These are phyloP conservation scores for Exophiala phaeomuriformis DNA, from an alignment of 2,329 filamentous ascomycete genomes.

Conservation along the genomic window DNA sequence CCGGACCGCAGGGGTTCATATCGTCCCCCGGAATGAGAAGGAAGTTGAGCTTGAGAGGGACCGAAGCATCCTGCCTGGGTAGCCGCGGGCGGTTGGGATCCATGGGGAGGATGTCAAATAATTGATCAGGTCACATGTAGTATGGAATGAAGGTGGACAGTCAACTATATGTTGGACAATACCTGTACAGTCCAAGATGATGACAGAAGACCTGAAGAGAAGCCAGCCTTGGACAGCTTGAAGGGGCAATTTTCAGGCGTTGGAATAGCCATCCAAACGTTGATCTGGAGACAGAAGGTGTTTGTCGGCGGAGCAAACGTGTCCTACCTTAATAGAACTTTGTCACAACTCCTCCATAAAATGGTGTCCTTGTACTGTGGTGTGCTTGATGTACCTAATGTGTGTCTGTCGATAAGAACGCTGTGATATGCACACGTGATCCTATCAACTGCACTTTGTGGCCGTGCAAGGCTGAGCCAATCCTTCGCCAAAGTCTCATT, in stretches of 20 bases:
- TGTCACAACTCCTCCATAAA: background rate
- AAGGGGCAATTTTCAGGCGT: too few species aligned
- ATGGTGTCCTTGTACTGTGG: background rate
- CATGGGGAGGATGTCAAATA: background rate
- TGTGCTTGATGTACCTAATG: background rate
- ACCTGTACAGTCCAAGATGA: too few species aligned
- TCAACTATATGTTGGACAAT: too few species aligned
- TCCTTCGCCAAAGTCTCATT: too few species aligned
- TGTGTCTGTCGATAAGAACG: background rate
- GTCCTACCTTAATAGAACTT: too few species aligned
- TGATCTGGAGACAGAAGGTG: too few species aligned
- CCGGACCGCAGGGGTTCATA: constrained; percentile 21
- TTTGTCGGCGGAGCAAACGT: too few species aligned
- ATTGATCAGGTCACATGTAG: too few species aligned
- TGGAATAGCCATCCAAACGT: too few species aligned
- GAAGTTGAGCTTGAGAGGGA: constrained; percentile 6
- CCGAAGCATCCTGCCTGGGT: background rate
- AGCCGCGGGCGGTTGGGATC: constrained; percentile 4
- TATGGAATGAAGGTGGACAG: too few species aligned
- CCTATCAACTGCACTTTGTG: background rate
- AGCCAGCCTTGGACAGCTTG: too few species aligned
- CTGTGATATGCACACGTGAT: background rate
- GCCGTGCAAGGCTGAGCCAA: background rate
- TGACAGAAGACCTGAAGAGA: too few species aligned
- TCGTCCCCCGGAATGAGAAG: constrained; percentile 1